phyloP scores from a whole-genome alignment of 257 asterid species.

The Plantago major region DNA sequence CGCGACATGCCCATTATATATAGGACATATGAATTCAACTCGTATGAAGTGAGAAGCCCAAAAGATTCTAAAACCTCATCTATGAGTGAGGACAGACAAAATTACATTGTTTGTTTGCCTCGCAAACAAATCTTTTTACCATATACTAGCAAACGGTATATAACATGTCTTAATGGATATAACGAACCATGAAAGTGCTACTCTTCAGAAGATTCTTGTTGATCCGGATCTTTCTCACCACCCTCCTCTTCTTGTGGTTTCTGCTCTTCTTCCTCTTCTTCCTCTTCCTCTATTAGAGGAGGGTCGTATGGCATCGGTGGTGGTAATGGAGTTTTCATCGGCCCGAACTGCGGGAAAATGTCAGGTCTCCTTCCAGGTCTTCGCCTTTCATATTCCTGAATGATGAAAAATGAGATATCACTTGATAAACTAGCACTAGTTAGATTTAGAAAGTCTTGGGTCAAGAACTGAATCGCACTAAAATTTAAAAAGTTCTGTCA shows the following conservation, averaged over 20 bases:
- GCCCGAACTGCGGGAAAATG: conserved; percentile 84
- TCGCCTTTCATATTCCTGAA: conserved; percentile 78
- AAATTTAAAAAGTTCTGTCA: too few relatives aligned
- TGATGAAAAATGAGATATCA: not conserved
- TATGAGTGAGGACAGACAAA: too few relatives aligned
- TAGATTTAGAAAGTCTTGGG: not conserved
- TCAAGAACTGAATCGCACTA: too few relatives aligned
- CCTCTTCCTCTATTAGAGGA: conserved; percentile 76
- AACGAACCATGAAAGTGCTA: conserved; percentile 7
- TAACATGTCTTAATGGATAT: not conserved
- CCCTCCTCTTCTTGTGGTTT: conserved; percentile 57
- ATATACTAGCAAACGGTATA: too few relatives aligned
- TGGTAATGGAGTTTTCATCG: conserved; percentile 85
- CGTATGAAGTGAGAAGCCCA: too few relatives aligned
- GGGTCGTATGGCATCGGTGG: conserved; percentile 74
- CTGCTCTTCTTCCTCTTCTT: conserved; percentile 67
- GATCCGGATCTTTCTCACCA: conserved; percentile 43
- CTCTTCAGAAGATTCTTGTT: conserved; percentile 31
- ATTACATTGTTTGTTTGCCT: too few relatives aligned
- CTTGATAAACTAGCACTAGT: not conserved
- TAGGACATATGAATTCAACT: too few relatives aligned
- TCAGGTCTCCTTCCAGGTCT: conserved; percentile 76
- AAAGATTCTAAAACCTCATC: too few relatives aligned
- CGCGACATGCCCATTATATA: too few relatives aligned
- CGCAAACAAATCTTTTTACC: too few relatives aligned